Evolutionary conservation across 2,329 filamentous ascomycete genomes (phyloP).

Genomic region (Cladophialophora immunda): DNA sequence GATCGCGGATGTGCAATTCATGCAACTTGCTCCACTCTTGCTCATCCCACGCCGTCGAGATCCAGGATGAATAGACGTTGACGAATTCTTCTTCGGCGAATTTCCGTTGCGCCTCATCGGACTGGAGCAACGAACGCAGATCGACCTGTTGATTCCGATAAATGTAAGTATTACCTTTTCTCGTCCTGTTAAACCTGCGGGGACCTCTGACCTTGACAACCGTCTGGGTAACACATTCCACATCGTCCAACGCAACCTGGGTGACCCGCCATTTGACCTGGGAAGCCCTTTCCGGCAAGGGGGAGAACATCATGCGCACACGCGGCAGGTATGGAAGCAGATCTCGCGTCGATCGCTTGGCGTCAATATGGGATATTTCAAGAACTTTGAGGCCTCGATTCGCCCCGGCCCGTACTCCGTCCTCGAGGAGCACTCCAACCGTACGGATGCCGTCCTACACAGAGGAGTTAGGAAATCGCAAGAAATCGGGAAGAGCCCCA

Average conservation of each 20-base stretch:
- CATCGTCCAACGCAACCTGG: conserved; percentile 76
- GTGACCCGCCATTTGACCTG: conserved; percentile 74
- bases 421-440: conserved; percentile 79
- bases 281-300: conserved; percentile 71
- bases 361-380: conserved; percentile 74
- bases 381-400: conserved; percentile 78
- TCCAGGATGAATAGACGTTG: conserved; percentile 77
- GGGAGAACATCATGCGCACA: conserved; percentile 73
- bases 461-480: conserved; percentile 37
- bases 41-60: conserved; percentile 79
- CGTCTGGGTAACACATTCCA: conserved; percentile 85
- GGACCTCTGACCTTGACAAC: conserved; percentile 61
- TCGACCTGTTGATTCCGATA: conserved; percentile 44
- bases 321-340: conserved; percentile 80
- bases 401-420: conserved; percentile 71
- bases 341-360: conserved; percentile 80
- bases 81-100: conserved; percentile 74
- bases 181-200: conserved; percentile 58
- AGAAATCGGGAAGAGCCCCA: not conserved
- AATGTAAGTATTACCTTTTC: conserved; percentile 54
- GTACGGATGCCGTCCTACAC: conserved; percentile 78
- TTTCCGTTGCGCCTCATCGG: conserved; percentile 58
- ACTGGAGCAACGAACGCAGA: conserved; percentile 49
- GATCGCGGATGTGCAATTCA: conserved; percentile 80
- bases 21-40: conserved; percentile 81